Evolutionary conservation across 1,284 basidiomycete species (phyloP).

Genomic region (Grifola frondosa): DNA sequence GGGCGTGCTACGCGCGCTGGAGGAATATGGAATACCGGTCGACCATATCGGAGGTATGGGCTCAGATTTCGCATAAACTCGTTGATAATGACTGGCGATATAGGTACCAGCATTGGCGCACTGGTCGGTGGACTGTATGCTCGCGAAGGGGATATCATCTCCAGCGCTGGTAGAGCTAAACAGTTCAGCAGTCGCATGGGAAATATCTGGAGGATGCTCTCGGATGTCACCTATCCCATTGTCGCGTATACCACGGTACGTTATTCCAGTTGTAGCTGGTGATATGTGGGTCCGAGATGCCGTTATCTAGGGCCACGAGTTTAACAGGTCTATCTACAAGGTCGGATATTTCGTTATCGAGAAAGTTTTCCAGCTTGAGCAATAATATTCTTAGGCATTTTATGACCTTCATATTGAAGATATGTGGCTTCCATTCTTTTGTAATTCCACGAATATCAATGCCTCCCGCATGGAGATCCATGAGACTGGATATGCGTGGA

Average conservation of each 20-base stretch:
- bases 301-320: conserved; percentile 77
- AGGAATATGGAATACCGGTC: conserved; percentile 91
- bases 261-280: conserved; percentile 22
- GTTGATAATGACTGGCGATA: conserved; percentile 4
- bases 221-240: conserved; percentile 95
- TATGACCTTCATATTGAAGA: conserved; percentile 97
- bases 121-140: conserved; percentile 98
- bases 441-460: conserved; percentile 98
- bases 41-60: conserved; percentile 80
- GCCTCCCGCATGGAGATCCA: conserved; percentile 98
- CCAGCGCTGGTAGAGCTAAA: conserved; percentile 84
- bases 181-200: conserved; percentile 91
- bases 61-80: neutral
- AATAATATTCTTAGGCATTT: conserved; percentile 55
- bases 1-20: conserved; percentile 89
- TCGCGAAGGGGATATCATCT: conserved; percentile 88
- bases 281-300: conserved; percentile 10
- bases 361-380: conserved; percentile 8
- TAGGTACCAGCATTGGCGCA: conserved; percentile 87
- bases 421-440: conserved; percentile 99
- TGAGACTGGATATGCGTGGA: conserved; percentile 94
- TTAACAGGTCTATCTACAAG: conserved; percentile 84
- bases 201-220: conserved; percentile 92
- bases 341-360: conserved; percentile 32
- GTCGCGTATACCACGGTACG: conserved; percentile 96